Evolutionary conservation across 495 filamentous ascomycete species (phyloP).

Genomic region (Amphirosellinia nigrospora): DNA sequence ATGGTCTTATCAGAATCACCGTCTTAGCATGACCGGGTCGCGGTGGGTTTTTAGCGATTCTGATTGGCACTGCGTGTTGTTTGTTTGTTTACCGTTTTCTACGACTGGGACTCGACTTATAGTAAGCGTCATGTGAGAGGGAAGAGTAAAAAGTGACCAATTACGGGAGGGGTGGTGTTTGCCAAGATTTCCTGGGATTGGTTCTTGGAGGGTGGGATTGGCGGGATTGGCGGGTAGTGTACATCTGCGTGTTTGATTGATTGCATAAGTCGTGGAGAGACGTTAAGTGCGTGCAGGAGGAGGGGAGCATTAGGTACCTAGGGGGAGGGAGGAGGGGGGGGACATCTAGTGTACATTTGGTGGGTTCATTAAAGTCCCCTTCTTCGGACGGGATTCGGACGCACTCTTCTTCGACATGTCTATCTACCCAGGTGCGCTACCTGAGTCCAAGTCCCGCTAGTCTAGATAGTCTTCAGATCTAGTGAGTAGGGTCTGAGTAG

Average conservation of each 20-base stretch:
- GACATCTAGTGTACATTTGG: too few species aligned
- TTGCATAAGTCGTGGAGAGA: constrained; percentile 23
- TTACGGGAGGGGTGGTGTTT: not conserved
- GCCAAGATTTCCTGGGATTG: constrained; percentile 16
- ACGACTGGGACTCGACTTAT: constrained; percentile 17
- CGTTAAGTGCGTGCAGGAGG: constrained; percentile 28
- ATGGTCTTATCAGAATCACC: not conserved
- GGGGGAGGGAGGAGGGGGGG: too few species aligned
- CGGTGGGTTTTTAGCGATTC: not conserved
- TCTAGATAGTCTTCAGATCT: too few species aligned
- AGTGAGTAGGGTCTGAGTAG: too few species aligned
- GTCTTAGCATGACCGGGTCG: not conserved
- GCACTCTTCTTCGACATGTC: not conserved
- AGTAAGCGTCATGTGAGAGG: constrained; percentile 26
- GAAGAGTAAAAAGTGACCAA: constrained; percentile 11
- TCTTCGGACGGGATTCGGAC: not conserved
- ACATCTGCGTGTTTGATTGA: constrained; percentile 25
- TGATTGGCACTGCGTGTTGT: constrained; percentile 24
- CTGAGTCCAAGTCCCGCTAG: too few species aligned
- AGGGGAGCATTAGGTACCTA: too few species aligned
- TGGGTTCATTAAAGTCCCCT: not conserved
- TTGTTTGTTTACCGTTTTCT: constrained; percentile 24
- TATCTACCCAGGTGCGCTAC: too few species aligned
- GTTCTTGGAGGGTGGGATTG: constrained; percentile 15
- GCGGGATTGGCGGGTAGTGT: constrained; percentile 21